A percentile compares a stretch with the other conserved stretches of the same genome.
phyloP scores from a whole-genome alignment of 1,284 basidiomycete species.

The Cryptococcus deneoformans region DNA sequence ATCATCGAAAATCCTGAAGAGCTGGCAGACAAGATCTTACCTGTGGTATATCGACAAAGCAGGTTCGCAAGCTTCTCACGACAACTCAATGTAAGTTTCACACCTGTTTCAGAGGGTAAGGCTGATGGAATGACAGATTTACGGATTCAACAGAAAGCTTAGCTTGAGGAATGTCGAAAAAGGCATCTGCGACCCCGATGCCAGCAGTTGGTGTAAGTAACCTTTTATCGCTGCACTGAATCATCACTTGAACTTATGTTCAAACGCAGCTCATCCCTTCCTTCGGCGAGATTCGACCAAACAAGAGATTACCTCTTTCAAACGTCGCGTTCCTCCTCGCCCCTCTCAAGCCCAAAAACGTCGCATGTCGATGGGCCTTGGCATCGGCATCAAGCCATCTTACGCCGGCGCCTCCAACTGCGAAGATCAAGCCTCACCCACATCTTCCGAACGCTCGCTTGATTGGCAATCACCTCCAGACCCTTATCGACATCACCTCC shows the following conservation, averaged over 20 bases:
- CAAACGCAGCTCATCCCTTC: conserved; percentile 69
- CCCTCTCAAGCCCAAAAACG: conserved; percentile 65
- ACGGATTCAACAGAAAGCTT: conserved; percentile 92
- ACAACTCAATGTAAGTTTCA: conserved; percentile 75
- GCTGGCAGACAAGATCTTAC: conserved; percentile 81
- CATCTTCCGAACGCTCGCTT: conserved; percentile 13
- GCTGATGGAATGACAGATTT: conserved; percentile 61
- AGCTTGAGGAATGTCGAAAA: conserved; percentile 78
- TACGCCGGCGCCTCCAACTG: neutral
- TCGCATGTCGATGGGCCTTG: neutral
- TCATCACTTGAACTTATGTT: neutral
- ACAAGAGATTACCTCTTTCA: conserved; percentile 84
- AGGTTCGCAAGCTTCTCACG: conserved; percentile 90
- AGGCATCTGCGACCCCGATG: conserved; percentile 86
- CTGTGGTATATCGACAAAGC: conserved; percentile 85
- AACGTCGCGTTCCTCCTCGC: conserved; percentile 86
- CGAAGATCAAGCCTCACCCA: conserved; percentile 21
- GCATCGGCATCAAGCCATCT: no score
- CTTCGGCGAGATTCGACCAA: conserved; percentile 80
- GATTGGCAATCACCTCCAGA: conserved; percentile 25
- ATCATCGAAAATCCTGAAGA: conserved; percentile 87
- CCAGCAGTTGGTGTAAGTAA: conserved; percentile 85
- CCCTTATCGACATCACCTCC: conserved; percentile 16
- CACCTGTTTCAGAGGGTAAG: conserved; percentile 17
- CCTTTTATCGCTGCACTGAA: neutral